A percentile compares a stretch with the other conserved stretches of the same genome.
Conservation (phyloP, 129 eudicot species). For the Pseudognaphalium luteoalbum region DNA sequence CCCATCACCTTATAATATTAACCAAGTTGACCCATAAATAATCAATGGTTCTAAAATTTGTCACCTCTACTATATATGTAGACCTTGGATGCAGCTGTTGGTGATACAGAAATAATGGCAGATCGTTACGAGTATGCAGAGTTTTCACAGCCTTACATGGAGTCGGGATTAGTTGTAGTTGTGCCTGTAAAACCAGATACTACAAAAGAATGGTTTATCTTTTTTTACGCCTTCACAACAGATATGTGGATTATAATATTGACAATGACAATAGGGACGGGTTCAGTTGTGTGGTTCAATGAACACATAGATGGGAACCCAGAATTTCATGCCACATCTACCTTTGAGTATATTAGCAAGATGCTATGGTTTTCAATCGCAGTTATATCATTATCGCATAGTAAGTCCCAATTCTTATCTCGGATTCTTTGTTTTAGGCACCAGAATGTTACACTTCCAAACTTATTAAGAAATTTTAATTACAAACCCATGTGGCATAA, state of each 20-base stretch:
- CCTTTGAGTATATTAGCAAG: slow-evolving; percentile 35
- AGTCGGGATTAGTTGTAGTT: slow-evolving; percentile 60
- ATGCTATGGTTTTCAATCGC: slow-evolving; percentile 65
- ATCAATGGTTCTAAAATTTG: too few relatives aligned
- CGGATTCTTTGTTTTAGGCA: not conserved
- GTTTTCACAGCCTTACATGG: slow-evolving; percentile 64
- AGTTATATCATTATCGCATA: slow-evolving; percentile 55
- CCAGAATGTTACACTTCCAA: too few relatives aligned
- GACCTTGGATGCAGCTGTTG: slow-evolving; percentile 66
- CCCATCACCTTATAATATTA: too few relatives aligned
- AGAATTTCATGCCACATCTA: slow-evolving; percentile 36
- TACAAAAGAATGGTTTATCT: slow-evolving; percentile 38
- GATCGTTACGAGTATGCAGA: slow-evolving; percentile 50
- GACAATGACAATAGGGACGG: slow-evolving; percentile 44
- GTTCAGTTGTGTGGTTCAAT: slow-evolving; percentile 55
- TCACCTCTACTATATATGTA: not conserved
- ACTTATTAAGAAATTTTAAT: too few relatives aligned
- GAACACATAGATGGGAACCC: slow-evolving; percentile 43
- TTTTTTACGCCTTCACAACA: slow-evolving; percentile 45
- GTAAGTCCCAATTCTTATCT: slow-evolving; percentile 33
- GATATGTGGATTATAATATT: slow-evolving; percentile 58
- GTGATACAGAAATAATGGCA: slow-evolving; percentile 64
- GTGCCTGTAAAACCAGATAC: slow-evolving; percentile 41
- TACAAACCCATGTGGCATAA: not conserved
- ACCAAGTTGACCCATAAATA: too few relatives aligned